Base-by-base conservation (phyloP, 1,284 basidiomycete genomes). In the Meira miltonrushii region DNA sequence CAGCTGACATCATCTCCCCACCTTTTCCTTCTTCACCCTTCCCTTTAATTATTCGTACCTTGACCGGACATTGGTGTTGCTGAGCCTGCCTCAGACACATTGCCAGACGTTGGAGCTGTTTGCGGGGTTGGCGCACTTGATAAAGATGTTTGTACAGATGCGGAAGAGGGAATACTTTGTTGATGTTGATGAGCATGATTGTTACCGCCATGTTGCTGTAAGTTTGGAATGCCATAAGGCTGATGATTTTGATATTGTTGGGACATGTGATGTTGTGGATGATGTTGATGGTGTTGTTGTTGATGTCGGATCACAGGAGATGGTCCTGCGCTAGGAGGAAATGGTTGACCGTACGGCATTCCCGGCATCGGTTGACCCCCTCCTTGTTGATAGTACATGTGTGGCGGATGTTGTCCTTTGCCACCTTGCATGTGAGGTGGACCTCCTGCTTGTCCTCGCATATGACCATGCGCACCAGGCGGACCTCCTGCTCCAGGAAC, bases 351-450 rank as follows among this genome's bases (percentile, higher is more conserved):
- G 44, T 23, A 39, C 10, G 21, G 46, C 11, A 25, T 39, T 15
- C 40, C 54, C 23, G 17, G 33, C 21, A 55, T 48, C 13, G 38
- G 38, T 21, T 21, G 53, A 38, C 25, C 23, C 11, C 5, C 7
- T 55, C 43, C 54, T n/a, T 57, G 38, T 25, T 19, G 12, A 28
- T 60, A 58, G 51, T 46, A 58, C 52, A 43, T 41, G n/a, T 17
- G 13, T 15, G 33, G 54, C 17, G 57, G 57, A 12, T 25, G n/a
- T 33, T 58, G 15, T 15, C 13, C 23, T 28, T 58, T 49, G n/a
- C 38, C 23, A 25, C 38, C 54, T 28, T 15, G 37, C 25, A 37
- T 33, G 39, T n/a, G 39, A 33, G 9, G 57, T 37, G 54, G 28
- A 48, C 25, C 54, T 19, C 52, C 52, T 17, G 25, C 23, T 37